A percentile compares a stretch with the other conserved stretches of the same genome.
Evolutionary conservation across 2,329 filamentous ascomycete species (phyloP).

Genomic region (Alternaria gansuensis): DNA sequence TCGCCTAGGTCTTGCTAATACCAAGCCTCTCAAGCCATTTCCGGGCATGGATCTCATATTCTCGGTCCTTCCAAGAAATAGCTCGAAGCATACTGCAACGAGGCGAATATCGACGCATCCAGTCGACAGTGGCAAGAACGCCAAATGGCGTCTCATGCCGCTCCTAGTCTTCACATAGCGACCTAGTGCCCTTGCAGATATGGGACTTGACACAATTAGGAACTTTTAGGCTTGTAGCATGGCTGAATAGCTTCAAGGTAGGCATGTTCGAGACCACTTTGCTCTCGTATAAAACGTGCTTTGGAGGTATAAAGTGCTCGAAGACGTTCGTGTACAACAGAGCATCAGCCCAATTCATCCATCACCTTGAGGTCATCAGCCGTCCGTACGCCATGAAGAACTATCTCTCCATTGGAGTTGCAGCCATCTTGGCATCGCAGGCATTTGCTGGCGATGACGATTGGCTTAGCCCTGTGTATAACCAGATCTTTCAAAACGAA

Average conservation of each 20-base stretch:
- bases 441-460: slow-evolving; percentile 33
- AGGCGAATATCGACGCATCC: slow-evolving; percentile 10
- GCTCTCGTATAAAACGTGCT: neutral
- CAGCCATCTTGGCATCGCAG: slow-evolving; percentile 27
- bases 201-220: neutral
- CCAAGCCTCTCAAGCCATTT: slow-evolving; percentile 19
- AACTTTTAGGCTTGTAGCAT: neutral
- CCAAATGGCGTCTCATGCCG: neutral
- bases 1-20: slow-evolving; percentile 9
- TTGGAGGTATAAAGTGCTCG: slow-evolving; percentile 20
- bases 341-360: slow-evolving; percentile 19
- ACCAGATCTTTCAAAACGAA: slow-evolving; percentile 49
- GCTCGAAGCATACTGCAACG: slow-evolving; percentile 7
- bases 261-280: neutral
- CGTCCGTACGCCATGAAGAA: slow-evolving; percentile 25
- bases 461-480: slow-evolving; percentile 49
- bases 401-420: slow-evolving; percentile 23
- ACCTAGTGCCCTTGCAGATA: slow-evolving; percentile 9
- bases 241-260: slow-evolving; percentile 4
- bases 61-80: neutral
- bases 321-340: slow-evolving; percentile 5
- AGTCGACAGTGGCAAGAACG: slow-evolving; percentile 17
- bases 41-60: slow-evolving; percentile 10
- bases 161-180: slow-evolving; percentile 3
- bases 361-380: neutral